Evolutionary conservation across 139 green algal genomes (phyloP).

Genomic region (Coccomyxa sp.): DNA sequence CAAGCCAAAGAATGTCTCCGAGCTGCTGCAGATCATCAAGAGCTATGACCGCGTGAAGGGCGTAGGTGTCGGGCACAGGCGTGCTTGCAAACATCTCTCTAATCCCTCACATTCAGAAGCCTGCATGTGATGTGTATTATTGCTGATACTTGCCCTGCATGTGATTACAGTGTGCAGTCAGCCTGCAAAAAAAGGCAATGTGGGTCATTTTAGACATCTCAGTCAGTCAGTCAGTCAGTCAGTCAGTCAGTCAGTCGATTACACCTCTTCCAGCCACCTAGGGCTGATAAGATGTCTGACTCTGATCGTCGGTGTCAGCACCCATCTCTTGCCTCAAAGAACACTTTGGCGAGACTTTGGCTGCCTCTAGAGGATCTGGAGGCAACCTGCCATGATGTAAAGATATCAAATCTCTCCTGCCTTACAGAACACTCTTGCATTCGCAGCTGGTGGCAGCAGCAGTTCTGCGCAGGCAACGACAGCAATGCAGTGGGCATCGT

Average conservation of each 20-base stretch:
- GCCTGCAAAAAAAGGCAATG: neutral
- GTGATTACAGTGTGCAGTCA: neutral
- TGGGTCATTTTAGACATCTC: neutral
- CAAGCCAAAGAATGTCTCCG: conserved; percentile 30
- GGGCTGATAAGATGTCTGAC: no score
- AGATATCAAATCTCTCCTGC: no score
- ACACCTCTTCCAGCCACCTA: no score
- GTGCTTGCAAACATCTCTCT: conserved; percentile 46
- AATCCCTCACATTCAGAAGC: neutral
- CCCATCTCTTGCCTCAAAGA: neutral
- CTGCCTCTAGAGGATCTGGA: no score
- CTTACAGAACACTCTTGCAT: neutral
- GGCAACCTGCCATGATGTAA: no score
- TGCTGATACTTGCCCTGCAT: conserved; percentile 13
- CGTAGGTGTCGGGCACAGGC: conserved; percentile 53
- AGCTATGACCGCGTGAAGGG: conserved; percentile 45
- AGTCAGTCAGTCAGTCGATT: no score
- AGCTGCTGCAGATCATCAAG: conserved; percentile 32
- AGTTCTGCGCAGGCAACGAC: conserved; percentile 52
- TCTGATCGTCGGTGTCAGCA: no score
- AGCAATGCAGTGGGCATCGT: conserved; percentile 54
- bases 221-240: no score
- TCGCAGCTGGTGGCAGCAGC: conserved; percentile 53
- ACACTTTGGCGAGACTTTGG: no score
- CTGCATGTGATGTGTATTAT: conserved; percentile 3